Conservation (phyloP, 257 asterid species). For the Nicotiana attenuata region DNA sequence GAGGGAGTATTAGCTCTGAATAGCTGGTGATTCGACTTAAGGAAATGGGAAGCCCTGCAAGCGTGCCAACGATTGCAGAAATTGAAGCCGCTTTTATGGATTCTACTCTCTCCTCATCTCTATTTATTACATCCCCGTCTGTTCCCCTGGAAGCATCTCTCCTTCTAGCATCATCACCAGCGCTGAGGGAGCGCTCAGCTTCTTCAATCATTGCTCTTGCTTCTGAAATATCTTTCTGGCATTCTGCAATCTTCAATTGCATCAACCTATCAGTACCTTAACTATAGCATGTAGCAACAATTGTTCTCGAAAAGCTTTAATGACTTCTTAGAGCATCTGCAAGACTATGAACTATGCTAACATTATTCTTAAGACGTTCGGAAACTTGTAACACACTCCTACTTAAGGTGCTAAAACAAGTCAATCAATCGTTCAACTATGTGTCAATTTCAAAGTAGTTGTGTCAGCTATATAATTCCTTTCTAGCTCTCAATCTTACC, state of each 20-base stretch:
- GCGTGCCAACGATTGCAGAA: conserved; percentile 65
- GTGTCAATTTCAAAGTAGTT: not conserved
- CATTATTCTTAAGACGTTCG: not conserved
- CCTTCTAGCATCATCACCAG: conserved; percentile 6
- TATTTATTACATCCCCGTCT: conserved; percentile 23
- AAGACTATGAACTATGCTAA: not conserved
- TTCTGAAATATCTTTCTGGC: conserved; percentile 78
- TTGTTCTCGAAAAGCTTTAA: conserved; percentile 1
- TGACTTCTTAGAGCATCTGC: not conserved
- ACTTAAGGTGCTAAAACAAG: not conserved
- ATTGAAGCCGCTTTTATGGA: conserved; percentile 75
- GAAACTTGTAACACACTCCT: not conserved
- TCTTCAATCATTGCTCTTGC: conserved; percentile 80
- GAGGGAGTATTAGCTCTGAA: conserved; percentile 54
- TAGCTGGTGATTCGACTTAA: conserved; percentile 42
- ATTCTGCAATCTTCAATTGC: conserved; percentile 70
- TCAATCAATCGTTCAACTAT: not conserved
- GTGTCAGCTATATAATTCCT: not conserved
- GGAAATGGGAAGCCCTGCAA: conserved; percentile 67
- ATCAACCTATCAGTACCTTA: not conserved
- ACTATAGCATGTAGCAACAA: not conserved
- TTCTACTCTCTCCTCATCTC: conserved; percentile 62
- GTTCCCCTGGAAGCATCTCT: conserved; percentile 9
- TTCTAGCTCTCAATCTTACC: not conserved
- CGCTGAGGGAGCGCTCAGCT: conserved; percentile 58